Conservation (phyloP, 2,329 filamentous ascomycete genomes). For the Pseudogymnoascus sp. region DNA sequence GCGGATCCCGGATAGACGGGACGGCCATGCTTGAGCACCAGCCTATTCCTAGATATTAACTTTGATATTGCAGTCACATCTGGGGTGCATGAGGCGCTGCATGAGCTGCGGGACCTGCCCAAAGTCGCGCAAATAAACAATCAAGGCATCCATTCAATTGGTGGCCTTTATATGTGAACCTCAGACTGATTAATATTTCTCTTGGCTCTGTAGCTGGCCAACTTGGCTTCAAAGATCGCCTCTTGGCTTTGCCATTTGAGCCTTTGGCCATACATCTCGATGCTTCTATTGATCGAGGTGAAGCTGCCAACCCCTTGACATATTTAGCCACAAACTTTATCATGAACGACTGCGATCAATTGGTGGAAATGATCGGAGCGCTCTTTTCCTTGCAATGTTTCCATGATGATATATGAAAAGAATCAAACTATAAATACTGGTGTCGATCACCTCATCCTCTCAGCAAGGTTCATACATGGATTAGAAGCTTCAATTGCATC, state of each 20-base stretch:
- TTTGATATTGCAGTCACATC: background rate
- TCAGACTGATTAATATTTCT: background rate
- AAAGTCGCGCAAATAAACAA: background rate
- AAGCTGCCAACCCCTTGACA: background rate
- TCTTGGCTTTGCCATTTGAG: background rate
- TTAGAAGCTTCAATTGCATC: background rate
- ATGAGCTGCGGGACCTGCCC: background rate
- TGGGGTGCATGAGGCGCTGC: background rate
- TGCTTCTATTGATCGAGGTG: background rate
- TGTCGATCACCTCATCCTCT: background rate
- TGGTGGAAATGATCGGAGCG: background rate
- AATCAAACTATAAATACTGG: background rate
- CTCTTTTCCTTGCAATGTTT: background rate
- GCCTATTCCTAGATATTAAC: background rate
- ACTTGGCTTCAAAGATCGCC: background rate
- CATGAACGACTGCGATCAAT: background rate
- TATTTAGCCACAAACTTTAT: background rate
- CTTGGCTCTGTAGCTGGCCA: background rate
- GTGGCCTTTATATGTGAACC: slow-evolving; percentile 1
- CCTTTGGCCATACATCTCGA: background rate
- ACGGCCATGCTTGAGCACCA: background rate
- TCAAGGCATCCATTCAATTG: background rate
- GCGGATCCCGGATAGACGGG: background rate
- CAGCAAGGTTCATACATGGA: slow-evolving; percentile 6
- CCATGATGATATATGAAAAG: background rate